A percentile compares a stretch with the other conserved stretches of the same genome.
Conservation (phyloP, 176 grass and related monocot species). For the Zea mays region Zm-B73-REFERENCE-NAM-5.0 NC_050096.1:262965001-262965500, state of each 20-base stretch:
- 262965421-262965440: constrained; percentile 99
- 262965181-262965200: constrained; percentile 90
- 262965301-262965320: constrained; percentile 70
- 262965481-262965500: constrained; percentile 92
- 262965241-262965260: constrained; percentile 39
- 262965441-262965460: constrained; percentile 89
- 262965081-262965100: constrained; percentile 88
- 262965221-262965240: constrained; percentile 49
- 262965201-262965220: constrained; percentile 60
- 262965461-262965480: constrained; percentile 89
- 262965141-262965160: constrained; percentile 89
- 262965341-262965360: constrained; percentile 97
- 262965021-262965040: constrained; percentile 80
- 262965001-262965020: constrained; percentile 98
- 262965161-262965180: constrained; percentile 91
- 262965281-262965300: constrained; percentile 55
- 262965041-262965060: constrained; percentile 95
- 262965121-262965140: constrained; percentile 86
- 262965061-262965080: constrained; percentile 98
- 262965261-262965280: constrained; percentile 39
- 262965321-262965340: constrained; percentile 78
- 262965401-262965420: constrained; percentile 93
- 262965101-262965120: constrained; percentile 84
- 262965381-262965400: constrained; percentile 95
- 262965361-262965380: constrained; percentile 90